These are phyloP conservation scores for Grammothele lineata DNA, from an alignment of 768 basidiomycete genomes.

Conservation along the genomic window DNA sequence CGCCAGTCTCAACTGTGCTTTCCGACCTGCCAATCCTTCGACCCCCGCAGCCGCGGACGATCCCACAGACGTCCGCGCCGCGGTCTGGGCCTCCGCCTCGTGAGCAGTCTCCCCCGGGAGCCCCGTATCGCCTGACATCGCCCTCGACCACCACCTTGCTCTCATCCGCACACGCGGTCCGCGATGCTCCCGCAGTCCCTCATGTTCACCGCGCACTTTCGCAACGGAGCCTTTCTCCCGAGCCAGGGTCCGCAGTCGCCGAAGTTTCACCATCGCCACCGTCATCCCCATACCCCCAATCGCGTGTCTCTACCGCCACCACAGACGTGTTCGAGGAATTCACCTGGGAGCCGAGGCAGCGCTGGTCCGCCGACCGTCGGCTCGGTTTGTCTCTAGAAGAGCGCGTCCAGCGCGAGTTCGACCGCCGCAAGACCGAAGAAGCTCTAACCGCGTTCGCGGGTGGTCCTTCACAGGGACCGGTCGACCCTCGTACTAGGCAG, in stretches of 20 bases:
- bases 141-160: slow-evolving; percentile 11
- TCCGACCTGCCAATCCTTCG: slow-evolving; percentile 11
- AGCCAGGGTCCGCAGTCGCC: neutral
- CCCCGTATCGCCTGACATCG: slow-evolving; percentile 3
- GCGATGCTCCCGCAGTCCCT: slow-evolving; percentile 1
- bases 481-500: slow-evolving; percentile 1
- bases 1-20: neutral
- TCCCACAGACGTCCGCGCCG: slow-evolving; percentile 3
- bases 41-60: slow-evolving; percentile 1
- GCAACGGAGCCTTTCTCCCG: too few species aligned
- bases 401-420: slow-evolving; percentile 29
- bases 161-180: slow-evolving; percentile 2
- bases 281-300: neutral
- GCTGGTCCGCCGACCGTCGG: slow-evolving; percentile 42
- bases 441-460: slow-evolving; percentile 2
- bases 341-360: slow-evolving; percentile 39
- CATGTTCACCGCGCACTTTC: neutral
- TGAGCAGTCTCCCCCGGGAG: neutral
- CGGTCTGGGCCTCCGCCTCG: neutral
- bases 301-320: slow-evolving; percentile 6
- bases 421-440: slow-evolving; percentile 17
- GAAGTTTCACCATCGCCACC: neutral
- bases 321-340: slow-evolving; percentile 43
- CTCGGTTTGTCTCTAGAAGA: slow-evolving; percentile 40
- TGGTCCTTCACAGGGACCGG: neutral